Conservation (phyloP, 495 filamentous ascomycete genomes). For the Cladorrhinum samala region DNA sequence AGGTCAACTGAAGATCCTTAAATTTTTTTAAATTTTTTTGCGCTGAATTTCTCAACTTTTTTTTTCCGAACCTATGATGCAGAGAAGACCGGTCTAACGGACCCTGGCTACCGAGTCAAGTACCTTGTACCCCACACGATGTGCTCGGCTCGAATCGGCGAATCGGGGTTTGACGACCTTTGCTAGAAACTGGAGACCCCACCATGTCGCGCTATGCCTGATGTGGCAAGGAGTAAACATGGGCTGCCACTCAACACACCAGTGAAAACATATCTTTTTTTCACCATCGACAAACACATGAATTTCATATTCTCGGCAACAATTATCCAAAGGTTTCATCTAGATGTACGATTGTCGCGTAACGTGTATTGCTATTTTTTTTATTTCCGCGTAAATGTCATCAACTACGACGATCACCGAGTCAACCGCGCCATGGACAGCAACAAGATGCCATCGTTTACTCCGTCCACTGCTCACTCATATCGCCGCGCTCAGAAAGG, state of each 20-base stretch:
- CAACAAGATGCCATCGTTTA: constrained; percentile 50
- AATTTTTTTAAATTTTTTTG: constrained; percentile 7
- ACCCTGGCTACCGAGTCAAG: constrained; percentile 18
- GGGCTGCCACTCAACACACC: neutral
- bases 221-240: constrained; percentile 19
- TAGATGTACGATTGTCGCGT: no score
- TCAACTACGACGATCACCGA: constrained; percentile 7
- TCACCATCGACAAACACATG: neutral
- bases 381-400: neutral
- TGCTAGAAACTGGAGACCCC: neutral
- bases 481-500: constrained; percentile 45
- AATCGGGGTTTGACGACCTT: constrained; percentile 6
- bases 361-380: neutral
- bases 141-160: constrained; percentile 9
- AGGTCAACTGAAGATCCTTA: neutral
- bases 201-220: constrained; percentile 6
- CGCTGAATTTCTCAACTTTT: constrained; percentile 9
- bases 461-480: constrained; percentile 49
- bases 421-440: constrained; percentile 42
- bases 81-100: constrained; percentile 14
- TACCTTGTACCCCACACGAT: neutral
- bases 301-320: no score
- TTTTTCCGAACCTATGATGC: constrained; percentile 22
- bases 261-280: neutral
- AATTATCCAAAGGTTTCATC: no score